Conservation (phyloP, 768 basidiomycete genomes). For the Phaeolepiota aurea region DNA sequence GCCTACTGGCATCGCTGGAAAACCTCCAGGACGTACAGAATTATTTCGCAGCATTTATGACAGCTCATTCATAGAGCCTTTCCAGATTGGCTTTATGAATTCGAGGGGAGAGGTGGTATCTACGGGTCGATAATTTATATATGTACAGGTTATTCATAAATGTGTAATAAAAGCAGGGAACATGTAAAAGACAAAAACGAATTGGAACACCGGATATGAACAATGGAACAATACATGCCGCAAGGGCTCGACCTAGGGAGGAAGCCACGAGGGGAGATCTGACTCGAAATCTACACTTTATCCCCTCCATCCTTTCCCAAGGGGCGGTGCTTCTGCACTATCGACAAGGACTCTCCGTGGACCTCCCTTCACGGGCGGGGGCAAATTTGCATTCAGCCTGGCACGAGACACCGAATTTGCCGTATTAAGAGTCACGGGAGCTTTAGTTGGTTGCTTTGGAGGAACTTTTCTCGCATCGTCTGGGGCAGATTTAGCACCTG, state of each 20-base stretch:
- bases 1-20: constrained; percentile 41
- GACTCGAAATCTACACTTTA: constrained; percentile 12
- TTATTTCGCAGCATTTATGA: constrained; percentile 47
- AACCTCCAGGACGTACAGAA: constrained; percentile 26
- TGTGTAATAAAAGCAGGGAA: no score
- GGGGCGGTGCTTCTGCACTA: constrained; percentile 52
- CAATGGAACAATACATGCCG: no score
- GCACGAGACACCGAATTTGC: constrained; percentile 10
- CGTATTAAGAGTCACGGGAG: constrained; percentile 6
- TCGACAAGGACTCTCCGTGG: constrained; percentile 61
- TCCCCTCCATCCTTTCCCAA: constrained; percentile 40
- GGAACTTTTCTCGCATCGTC: constrained; percentile 11
- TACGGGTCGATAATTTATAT: not conserved
- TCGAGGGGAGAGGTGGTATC: not conserved
- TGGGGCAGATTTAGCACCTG: not conserved
- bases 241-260: no score
- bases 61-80: no score
- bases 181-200: no score
- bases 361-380: constrained; percentile 30
- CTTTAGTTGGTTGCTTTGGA: constrained; percentile 7
- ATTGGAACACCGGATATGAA: no score
- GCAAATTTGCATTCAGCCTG: constrained; percentile 19
- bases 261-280: constrained; percentile 2
- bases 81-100: no score
- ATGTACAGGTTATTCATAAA: not conserved